Evolutionary conservation across 176 grass and related monocot species (phyloP).

Genomic region (Phyllostachys edulis): DNA sequence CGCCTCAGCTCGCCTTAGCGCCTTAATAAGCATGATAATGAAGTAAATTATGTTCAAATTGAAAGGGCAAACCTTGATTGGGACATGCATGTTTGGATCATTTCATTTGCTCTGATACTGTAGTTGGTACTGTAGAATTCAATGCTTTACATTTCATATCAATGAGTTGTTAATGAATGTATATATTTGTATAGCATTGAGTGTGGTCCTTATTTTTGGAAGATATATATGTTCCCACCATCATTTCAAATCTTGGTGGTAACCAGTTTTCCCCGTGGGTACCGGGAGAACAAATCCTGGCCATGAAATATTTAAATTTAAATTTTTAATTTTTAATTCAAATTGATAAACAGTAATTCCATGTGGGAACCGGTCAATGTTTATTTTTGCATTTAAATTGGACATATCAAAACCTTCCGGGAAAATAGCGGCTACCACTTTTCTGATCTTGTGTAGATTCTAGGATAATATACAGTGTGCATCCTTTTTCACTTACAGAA

Average conservation of each 20-base stretch:
- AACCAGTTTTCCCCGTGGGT: not conserved
- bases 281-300: not conserved
- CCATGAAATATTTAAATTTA: not conserved
- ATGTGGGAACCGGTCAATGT: not conserved
- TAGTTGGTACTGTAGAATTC: slow-evolving; percentile 11
- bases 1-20: too few relatives aligned
- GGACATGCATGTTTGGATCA: not conserved
- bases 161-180: not conserved
- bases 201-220: not conserved
- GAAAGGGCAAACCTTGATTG: not conserved
- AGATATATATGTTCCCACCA: not conserved
- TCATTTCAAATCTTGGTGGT: not conserved
- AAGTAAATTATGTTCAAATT: not conserved
- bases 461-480: not conserved
- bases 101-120: slow-evolving; percentile 23
- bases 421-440: not conserved
- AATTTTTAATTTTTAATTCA: not conserved
- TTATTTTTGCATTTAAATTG: not conserved
- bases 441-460: not conserved
- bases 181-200: not conserved
- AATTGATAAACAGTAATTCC: not conserved
- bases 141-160: not conserved
- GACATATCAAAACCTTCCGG: not conserved
- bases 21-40: too few relatives aligned
- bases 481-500: slow-evolving; percentile 18